Evolutionary conservation across 768 basidiomycete genomes (phyloP), one percentile per base, ranked within the genome.

Genomic region (Dentipellis sp.): DNA sequence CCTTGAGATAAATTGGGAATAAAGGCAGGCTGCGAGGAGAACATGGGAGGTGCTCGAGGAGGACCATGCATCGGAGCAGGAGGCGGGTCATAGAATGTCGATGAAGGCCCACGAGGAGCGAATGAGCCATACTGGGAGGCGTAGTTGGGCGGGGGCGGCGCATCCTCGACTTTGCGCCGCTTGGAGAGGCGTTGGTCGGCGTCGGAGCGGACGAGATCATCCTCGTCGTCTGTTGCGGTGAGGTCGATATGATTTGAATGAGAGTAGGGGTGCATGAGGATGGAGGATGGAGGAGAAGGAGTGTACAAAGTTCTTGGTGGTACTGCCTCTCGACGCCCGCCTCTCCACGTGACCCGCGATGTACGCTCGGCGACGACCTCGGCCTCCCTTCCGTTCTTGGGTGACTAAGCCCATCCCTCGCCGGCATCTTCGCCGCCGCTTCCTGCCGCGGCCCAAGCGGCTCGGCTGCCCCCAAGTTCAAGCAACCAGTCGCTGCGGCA

Each of bases 151-250:
- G 36, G n/a, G 23, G 56, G 54, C 38, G 50, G 56, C 17, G 54
- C 42, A 42, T 55, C 56, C 8, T 60, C 61, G 21, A 56, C 34
- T 19, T 59, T 56, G 36, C 53, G 53, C 17, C 54, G 57, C 47
- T 58, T 58, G 48, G 58, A 62, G 66, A 16, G 56, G 39, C 34
- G 12, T 19, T 52, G 29, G 29, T 52, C 34, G 34, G 53, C 47
- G 16, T 56, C 36, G 55, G 62, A 57, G 60, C 70, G 61, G 60
- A 65, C 67, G 57, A 73, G 72, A 19, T 53, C 53, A 63, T 72
- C 68, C 63, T 80, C 79, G 64, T 85, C 84, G 68, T 86, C 84
- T 69, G 85, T 86, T 58, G 74, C 71, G 22, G 84, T 88, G 58
- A 88, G 76, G 74, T 88, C 86, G 67, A 88, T 88, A 62, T 76